Percentiles rank a stretch among this genome's conserved stretches.
These are phyloP conservation scores for Biscutella auriculata DNA, from an alignment of 441 rosid species.

Conservation along the genomic window DNA sequence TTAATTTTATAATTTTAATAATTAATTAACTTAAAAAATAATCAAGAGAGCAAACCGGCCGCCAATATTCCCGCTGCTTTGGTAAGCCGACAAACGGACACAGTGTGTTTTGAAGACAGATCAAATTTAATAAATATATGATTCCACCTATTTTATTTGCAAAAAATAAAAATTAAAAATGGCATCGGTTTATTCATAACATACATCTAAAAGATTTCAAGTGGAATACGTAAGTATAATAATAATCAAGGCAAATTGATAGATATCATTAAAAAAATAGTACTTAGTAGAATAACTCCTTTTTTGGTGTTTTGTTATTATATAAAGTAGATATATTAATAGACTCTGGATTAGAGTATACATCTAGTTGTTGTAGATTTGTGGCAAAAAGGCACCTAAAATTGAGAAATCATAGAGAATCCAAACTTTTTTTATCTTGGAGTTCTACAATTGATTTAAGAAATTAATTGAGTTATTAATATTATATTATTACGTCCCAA, in stretches of 20 bases:
- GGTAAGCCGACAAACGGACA: constrained; percentile 46
- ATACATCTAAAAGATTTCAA: not conserved
- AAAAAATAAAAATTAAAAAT: too few relatives aligned
- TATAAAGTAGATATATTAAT: not conserved
- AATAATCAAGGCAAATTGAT: not conserved
- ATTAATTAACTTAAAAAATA: not conserved
- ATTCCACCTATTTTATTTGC: too few relatives aligned
- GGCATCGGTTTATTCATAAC: too few relatives aligned
- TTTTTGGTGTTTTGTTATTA: too few relatives aligned
- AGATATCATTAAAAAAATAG: too few relatives aligned
- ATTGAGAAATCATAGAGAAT: constrained; percentile 20
- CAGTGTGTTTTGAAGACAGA: too few relatives aligned
- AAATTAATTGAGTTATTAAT: not conserved
- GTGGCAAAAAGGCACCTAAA: constrained; percentile 11
- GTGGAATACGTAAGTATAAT: not conserved
- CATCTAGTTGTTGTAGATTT: constrained; percentile 5
- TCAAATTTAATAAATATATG: too few relatives aligned
- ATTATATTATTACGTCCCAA: constrained; percentile 1
- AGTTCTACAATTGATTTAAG: constrained; percentile 18
- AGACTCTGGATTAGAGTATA: not conserved
- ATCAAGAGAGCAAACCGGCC: constrained; percentile 22
- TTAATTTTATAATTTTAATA: not conserved
- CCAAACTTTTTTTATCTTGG: constrained; percentile 7
- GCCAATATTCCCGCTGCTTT: constrained; percentile 44
- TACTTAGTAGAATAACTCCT: too few relatives aligned